A percentile compares a stretch with the other conserved stretches of the same genome.
phyloP scores from a whole-genome alignment of 192 early-diverging fungal species.

The Gryganskiella cystojenkinii region DNA sequence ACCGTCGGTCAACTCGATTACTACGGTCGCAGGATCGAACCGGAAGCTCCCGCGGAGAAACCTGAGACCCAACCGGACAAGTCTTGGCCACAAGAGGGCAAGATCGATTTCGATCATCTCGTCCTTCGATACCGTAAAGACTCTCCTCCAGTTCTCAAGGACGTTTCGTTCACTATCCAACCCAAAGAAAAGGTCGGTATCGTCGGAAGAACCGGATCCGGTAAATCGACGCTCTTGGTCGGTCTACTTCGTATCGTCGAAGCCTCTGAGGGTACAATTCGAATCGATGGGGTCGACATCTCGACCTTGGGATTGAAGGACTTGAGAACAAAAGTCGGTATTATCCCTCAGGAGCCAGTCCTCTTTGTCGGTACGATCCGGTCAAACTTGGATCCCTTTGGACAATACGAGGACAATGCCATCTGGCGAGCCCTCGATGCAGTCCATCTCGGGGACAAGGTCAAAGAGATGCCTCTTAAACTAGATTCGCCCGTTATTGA shows the following conservation, averaged over 20 bases:
- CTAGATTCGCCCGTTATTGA: constrained; percentile 56
- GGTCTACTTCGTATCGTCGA: constrained; percentile 82
- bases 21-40: constrained; percentile 58
- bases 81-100: constrained; percentile 70
- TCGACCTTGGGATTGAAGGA: constrained; percentile 67
- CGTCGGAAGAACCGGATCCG: constrained; percentile 84
- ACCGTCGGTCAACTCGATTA: constrained; percentile 80
- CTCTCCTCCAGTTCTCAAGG: constrained; percentile 28
- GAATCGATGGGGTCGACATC: constrained; percentile 82
- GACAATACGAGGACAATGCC: constrained; percentile 55
- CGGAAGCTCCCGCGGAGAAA: constrained; percentile 68
- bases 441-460: constrained; percentile 49
- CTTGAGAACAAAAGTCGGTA: constrained; percentile 71
- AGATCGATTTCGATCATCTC: constrained; percentile 68
- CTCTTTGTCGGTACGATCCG: constrained; percentile 75
- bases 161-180: constrained; percentile 65
- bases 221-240: constrained; percentile 75
- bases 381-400: constrained; percentile 77
- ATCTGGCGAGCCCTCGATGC: constrained; percentile 66
- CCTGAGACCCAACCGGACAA: constrained; percentile 24
- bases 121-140: constrained; percentile 67
- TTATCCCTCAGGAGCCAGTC: constrained; percentile 69
- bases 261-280: constrained; percentile 70
- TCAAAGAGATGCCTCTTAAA: constrained; percentile 29
- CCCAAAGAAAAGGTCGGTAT: constrained; percentile 86